Evolutionary conservation across 2,329 filamentous ascomycete genomes (phyloP), one percentile per base, ranked within the genome.

Genomic region (Colletotrichum truncatum): DNA sequence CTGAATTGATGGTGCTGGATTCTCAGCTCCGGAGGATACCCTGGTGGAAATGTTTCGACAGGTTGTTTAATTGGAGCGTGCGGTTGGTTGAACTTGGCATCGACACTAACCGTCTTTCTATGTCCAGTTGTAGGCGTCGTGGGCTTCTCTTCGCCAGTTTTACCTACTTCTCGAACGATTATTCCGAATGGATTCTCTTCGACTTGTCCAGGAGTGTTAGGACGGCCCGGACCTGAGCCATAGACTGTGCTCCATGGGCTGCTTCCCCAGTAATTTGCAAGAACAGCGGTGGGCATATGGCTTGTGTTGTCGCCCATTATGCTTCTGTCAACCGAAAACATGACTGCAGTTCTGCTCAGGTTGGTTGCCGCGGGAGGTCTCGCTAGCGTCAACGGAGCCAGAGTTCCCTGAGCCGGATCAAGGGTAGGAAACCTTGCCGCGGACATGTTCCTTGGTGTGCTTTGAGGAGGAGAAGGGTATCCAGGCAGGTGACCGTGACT

Each of bases 221-320:
- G 64, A 16, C 55, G 63, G 14, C 65, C 67, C 21, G 71, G 70
- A 9, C 68, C 66, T 9, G 73, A 69, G 8, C 70, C 71, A 60
- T 78, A 78, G 32, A 76, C 71, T 1, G 74, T 71, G 43, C 75
- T 78, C 93, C 94, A 97, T 48, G 94, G 90, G 61, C 89, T 91
- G 72, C 90, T 97, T 52, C 95, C 95, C 95, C 95, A 98, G 60
- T 97, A 87, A 75, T 98, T 98, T 30, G 94, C 94, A 82, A 97
- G 88, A 67, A 98, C 89, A 12, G 93, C 93, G 52, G 92, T 92
- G 1, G 94, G 93, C 78, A 97, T 88, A 21, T 87, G 87, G 41
- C 91, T 88, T n/a, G 85, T 85, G 48, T 83, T 87, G n/a, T 89
- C 89, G 16, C 89, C 77, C 3, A 85, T 86, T 61, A 93, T 83